Evolutionary conservation across 129 eudicot species (phyloP).

Genomic region (Chrysanthemum seticuspe): DNA sequence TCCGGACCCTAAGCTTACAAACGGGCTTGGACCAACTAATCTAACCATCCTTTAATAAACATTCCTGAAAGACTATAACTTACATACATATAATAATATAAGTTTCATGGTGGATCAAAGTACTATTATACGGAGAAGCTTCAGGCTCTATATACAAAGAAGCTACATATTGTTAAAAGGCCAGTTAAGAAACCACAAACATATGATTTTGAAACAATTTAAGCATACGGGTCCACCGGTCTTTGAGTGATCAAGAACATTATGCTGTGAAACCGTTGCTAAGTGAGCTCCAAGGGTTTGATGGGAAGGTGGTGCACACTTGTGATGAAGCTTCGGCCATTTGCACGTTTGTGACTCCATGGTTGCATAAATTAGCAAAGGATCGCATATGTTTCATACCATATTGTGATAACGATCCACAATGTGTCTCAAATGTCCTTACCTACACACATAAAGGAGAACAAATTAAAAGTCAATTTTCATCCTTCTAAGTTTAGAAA

Average conservation of each 20-base stretch:
- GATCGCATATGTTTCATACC: conserved; percentile 92
- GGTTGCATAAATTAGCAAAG: conserved; percentile 70
- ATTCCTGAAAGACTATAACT: not conserved
- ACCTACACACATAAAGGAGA: conserved; percentile 40
- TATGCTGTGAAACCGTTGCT: conserved; percentile 67
- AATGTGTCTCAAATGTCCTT: conserved; percentile 59
- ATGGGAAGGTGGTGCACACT: conserved; percentile 59
- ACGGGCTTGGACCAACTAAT: too few relatives aligned
- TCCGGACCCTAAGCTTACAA: too few relatives aligned
- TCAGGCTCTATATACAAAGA: conserved; percentile 35
- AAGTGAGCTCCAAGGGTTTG: conserved; percentile 75
- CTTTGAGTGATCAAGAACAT: conserved; percentile 8
- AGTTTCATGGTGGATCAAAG: conserved; percentile 31
- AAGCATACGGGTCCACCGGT: conserved; percentile 4
- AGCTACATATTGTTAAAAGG: conserved; percentile 21
- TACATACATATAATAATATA: conserved; percentile 16
- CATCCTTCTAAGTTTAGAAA: too few relatives aligned
- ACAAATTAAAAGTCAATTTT: not conserved
- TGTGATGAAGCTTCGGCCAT: conserved; percentile 72
- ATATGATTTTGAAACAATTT: conserved; percentile 20
- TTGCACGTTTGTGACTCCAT: conserved; percentile 53
- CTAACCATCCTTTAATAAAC: too few relatives aligned
- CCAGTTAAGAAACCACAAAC: conserved; percentile 15
- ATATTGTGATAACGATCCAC: conserved; percentile 71
- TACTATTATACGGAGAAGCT: conserved; percentile 26